Percentiles rank a stretch among this genome's conserved stretches.
Evolutionary conservation across 2,329 filamentous ascomycete species (phyloP).

Genomic region (Exserohilum turcica): DNA sequence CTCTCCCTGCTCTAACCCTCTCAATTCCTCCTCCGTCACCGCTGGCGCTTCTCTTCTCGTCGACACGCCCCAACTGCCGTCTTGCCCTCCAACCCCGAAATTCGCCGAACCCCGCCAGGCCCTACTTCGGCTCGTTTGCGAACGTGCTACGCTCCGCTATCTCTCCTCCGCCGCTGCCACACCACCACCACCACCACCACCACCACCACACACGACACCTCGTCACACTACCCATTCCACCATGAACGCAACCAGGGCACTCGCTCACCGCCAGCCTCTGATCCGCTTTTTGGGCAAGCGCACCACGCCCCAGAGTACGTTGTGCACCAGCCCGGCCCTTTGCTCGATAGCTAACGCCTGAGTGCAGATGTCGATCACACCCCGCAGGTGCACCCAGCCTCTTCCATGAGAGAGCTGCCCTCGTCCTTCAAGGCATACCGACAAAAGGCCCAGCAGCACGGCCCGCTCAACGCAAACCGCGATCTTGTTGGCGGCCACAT

Average conservation of each 20-base stretch:
- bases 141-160: background rate
- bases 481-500: constrained; percentile 45
- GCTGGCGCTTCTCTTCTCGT: background rate
- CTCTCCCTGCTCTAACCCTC: background rate
- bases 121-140: background rate
- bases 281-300: constrained; percentile 59
- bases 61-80: background rate
- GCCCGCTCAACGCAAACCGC: constrained; percentile 61
- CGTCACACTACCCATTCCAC: constrained; percentile 15
- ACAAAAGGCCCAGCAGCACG: constrained; percentile 77
- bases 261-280: constrained; percentile 57
- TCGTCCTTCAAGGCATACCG: constrained; percentile 76
- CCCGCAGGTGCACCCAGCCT: constrained; percentile 73
- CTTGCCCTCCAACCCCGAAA: background rate
- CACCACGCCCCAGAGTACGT: constrained; percentile 51
- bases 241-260: constrained; percentile 55
- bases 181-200: constrained; percentile 7
- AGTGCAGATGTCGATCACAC: constrained; percentile 72
- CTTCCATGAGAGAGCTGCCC: constrained; percentile 69
- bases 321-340: background rate
- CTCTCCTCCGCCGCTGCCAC: background rate
- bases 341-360: constrained; percentile 15
- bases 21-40: background rate
- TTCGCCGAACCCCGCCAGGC: background rate
- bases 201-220: constrained; percentile 16